Base-by-base conservation (phyloP, 2,329 filamentous ascomycete genomes). In the Ustulina deusta region DNA sequence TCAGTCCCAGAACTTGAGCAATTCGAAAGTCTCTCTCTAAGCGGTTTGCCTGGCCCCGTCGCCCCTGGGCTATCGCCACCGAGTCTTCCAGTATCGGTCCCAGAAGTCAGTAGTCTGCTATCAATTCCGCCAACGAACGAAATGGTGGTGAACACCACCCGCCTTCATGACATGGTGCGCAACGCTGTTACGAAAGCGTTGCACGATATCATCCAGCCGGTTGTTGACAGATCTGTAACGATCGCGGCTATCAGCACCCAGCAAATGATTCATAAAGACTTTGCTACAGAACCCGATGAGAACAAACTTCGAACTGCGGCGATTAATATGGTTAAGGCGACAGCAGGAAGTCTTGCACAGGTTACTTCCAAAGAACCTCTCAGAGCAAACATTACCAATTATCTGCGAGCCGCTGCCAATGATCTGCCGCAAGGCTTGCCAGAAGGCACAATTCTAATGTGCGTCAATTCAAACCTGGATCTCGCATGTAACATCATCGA, bases 331-430 rank as follows among this genome's bases (percentile, higher is more conserved):
- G 96, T 97, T 52, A 96, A 97, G 80, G 91, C 94, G 58, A 92
- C 97, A 29, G 95, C 96, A 27, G 96, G 96, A 44, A 97, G 94
- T 76, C 86, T 99, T 63, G 96, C 96, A 15, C 86, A 97, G 36
- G 96, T 99, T n/a, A 99, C 96, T 3, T 98, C 94, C 78, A 99
- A 98, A 80, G 96, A 99, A 79, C 96, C 96, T 17, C 85, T 99
- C 17, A 90, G 96, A 68, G 96, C 97, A 79, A 98, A 97, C 81
- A 97, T 99, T 80, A 97, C 92, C 61, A 99, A 98, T 81, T 97
- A 98, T 77, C 94, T 99, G 79, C 91, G 96, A 60, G 85, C 85
- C 56, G 79, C 90, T n/a, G 86, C 89, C 2, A 83, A 81, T 56
- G 89, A 90, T 42, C 86, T 97, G 42, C 90, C 93, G 61, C 91